Base-by-base conservation (phyloP, 2,329 filamentous ascomycete genomes). In the Neoascochyta sp. region DNA sequence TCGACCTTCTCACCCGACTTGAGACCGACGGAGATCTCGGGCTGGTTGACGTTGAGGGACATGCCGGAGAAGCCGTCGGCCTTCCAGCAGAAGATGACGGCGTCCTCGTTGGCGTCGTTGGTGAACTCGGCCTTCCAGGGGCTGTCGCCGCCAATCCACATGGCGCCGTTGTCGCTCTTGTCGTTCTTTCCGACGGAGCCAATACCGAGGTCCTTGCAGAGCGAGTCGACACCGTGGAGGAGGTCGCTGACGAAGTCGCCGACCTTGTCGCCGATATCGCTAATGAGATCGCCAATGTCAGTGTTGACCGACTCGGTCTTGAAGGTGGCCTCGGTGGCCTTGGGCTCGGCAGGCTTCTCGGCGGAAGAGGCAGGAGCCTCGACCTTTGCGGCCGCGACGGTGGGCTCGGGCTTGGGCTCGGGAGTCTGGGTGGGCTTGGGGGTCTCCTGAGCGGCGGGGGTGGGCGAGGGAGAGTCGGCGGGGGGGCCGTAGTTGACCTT, bases 1-100 rank as follows among this genome's bases (percentile, higher is more conserved):
- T 57, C 60, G 34, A 64, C 50, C 17, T 29, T 47, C 38, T 60
- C 39, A 36, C 63, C 63, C 4, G 45, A 29, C 24, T 61, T 55
- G 29, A 71, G 48, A 7, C 63, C 60, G 37, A 66, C 57, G 21
- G 62, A 62, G 40, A 71, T 55, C 22, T 51, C 41, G 12, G 62
- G 60, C 9, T 35, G 23, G 39, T 57, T 45, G 31, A 40, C 46
- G 50, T 63, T 65, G 45, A 65, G 39, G 34, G 50, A 59, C 43
- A 63, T 62, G 40, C 50, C 55, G 28, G 47, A 48, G 40, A 52
- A 63, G 33, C 45, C 53, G 18, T 48, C 36, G 17, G 49, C 41
- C 29, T 50, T 47, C 63, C 63, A 66, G 54, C 62, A 59, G 39
- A 57, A 56, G 29, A 64, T 39, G 27, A 62, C 45, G 21, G 56